These are phyloP conservation scores for Fraxinus nigra DNA, from an alignment of 305 asterid species.

Conservation along the genomic window DNA sequence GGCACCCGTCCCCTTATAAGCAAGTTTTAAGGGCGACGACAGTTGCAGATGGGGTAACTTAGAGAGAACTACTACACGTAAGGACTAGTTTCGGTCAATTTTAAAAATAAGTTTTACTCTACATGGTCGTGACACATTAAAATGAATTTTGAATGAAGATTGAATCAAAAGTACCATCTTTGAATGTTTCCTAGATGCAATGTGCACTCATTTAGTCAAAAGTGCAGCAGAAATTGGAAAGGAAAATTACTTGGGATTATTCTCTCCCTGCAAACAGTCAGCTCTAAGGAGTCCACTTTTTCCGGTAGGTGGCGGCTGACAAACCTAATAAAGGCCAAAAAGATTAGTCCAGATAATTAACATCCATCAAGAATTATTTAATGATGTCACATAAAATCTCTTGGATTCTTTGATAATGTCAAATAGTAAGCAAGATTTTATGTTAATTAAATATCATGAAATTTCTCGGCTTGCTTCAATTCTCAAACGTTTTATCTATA, in stretches of 20 bases:
- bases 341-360: conserved; percentile 14
- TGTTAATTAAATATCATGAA: background rate
- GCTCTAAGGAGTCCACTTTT: conserved; percentile 76
- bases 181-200: background rate
- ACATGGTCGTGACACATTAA: background rate
- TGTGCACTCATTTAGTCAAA: background rate
- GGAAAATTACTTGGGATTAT: conserved; percentile 59
- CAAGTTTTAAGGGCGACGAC: background rate
- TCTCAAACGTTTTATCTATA: background rate
- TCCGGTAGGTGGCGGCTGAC: conserved; percentile 71
- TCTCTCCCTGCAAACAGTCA: conserved; percentile 57
- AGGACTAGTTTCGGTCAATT: background rate
- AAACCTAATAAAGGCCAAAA: conserved; percentile 50
- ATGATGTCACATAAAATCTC: background rate
- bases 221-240: background rate
- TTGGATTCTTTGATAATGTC: background rate
- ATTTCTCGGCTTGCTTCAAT: background rate
- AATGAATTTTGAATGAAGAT: background rate
- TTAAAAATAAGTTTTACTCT: background rate
- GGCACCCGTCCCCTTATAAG: background rate
- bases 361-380: background rate
- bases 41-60: background rate
- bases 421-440: background rate
- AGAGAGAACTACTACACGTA: background rate
- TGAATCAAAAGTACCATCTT: background rate